phyloP scores from a whole-genome alignment of 2,329 filamentous ascomycete genomes.

The Diaporthe citri region DNA sequence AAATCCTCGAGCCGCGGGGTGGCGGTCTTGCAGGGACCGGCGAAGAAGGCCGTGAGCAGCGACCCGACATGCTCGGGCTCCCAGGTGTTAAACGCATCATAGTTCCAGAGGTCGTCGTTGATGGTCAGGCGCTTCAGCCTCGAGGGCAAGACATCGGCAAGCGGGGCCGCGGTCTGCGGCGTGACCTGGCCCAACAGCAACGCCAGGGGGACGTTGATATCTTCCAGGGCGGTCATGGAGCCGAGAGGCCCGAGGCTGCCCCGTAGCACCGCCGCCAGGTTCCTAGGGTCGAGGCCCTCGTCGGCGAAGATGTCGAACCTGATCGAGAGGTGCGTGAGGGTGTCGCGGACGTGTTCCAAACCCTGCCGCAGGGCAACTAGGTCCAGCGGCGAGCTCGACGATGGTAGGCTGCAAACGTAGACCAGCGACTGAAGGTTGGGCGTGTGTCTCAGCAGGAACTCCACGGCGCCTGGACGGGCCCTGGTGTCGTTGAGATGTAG shows the following conservation, averaged over 20 bases:
- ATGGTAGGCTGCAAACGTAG: not conserved
- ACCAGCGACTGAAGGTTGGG: not conserved
- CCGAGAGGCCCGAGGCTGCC: not conserved
- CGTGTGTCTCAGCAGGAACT: not conserved
- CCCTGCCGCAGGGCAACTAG: not conserved
- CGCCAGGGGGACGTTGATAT: not conserved
- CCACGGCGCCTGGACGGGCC: not conserved
- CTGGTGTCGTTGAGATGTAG: not conserved
- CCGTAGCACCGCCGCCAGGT: not conserved
- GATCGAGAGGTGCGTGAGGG: not conserved
- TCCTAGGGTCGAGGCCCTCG: not conserved
- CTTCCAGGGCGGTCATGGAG: not conserved
- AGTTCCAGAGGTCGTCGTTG: not conserved
- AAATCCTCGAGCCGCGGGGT: not conserved
- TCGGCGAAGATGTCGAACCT: not conserved
- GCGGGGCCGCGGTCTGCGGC: not conserved
- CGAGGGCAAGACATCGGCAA: not conserved
- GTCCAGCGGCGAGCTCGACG: not conserved
- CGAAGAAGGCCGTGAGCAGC: not conserved
- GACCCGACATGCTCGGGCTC: not conserved
- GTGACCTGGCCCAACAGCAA: not conserved
- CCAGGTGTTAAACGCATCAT: not conserved
- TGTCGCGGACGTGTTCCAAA: not conserved
- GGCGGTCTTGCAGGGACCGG: not conserved
- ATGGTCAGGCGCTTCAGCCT: not conserved